phyloP scores from a whole-genome alignment of 805 yeast species.

The Saccharomycopsis selenospora region DNA sequence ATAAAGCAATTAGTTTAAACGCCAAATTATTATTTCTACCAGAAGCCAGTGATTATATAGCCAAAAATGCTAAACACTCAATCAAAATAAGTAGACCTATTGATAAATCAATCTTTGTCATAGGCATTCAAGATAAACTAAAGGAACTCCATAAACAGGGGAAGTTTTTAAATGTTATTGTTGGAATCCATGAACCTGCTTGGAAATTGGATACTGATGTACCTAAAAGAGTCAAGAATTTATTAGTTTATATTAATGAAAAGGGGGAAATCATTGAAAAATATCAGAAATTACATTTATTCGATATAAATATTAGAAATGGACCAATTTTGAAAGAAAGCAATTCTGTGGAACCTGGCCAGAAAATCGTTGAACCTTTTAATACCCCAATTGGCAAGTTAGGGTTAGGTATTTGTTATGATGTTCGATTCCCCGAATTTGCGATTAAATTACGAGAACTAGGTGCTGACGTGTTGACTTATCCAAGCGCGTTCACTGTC shows the following conservation, averaged over 20 bases:
- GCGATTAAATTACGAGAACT: constrained; percentile 52
- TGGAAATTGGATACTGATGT: constrained; percentile 24
- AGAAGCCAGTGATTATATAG: constrained; percentile 87
- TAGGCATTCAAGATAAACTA: constrained; percentile 42
- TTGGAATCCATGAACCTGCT: constrained; percentile 85
- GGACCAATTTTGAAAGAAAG: constrained; percentile 81
- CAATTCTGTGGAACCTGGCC: constrained; percentile 76
- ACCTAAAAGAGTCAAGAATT: constrained; percentile 53
- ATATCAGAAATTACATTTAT: constrained; percentile 82
- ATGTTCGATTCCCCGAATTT: constrained; percentile 79
- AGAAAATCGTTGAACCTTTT: constrained; percentile 44
- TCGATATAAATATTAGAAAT: constrained; percentile 75
- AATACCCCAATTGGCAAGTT: constrained; percentile 53
- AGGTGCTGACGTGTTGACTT: constrained; percentile 75
- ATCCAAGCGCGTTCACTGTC: constrained; percentile 89
- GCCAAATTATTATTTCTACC: constrained; percentile 77
- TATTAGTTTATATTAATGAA: constrained; percentile 61
- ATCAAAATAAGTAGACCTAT: constrained; percentile 46
- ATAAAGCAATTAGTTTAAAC: constrained; percentile 51
- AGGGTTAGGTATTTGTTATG: constrained; percentile 78
- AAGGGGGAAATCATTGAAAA: constrained; percentile 57
- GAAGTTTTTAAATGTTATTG: constrained; percentile 54
- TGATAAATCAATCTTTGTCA: constrained; percentile 36
- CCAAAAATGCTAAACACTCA: constrained; percentile 62
- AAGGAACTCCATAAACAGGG: constrained; percentile 33